These are phyloP conservation scores for Colletotrichum musicola DNA, from an alignment of 2,329 filamentous ascomycete genomes.

Conservation along the genomic window DNA sequence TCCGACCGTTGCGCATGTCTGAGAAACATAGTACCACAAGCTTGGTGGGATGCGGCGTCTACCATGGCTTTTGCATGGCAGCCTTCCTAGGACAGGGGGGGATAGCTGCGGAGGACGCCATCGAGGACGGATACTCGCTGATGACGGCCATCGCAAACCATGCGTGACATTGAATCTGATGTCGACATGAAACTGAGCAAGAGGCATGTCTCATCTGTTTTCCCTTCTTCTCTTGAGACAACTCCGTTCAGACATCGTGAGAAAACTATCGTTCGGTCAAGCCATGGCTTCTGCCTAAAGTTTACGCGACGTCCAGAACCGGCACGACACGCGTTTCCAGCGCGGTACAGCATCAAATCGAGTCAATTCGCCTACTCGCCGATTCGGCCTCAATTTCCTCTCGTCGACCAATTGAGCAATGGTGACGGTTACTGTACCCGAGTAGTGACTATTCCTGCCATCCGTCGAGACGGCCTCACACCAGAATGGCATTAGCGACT, in stretches of 20 bases:
- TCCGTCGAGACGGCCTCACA: no score
- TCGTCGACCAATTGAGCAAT: not conserved
- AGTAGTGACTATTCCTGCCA: not conserved
- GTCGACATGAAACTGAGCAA: not conserved
- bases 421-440: constrained; percentile 15
- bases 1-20: not conserved
- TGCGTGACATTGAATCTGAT: not conserved
- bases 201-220: no score
- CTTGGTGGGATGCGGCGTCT: constrained; percentile 10
- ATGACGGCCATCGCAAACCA: constrained; percentile 1
- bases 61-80: not conserved
- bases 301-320: not conserved
- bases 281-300: constrained; percentile 1
- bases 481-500: no score
- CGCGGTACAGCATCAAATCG: no score
- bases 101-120: not conserved
- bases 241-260: no score
- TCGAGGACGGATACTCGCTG: constrained; percentile 4
- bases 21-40: not conserved
- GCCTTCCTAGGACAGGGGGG: constrained; percentile 2
- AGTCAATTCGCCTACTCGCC: not conserved
- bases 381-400: not conserved
- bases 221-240: no score
- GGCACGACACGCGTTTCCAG: no score
- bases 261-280: no score